phyloP scores from a whole-genome alignment of 495 filamentous ascomycete species.

The Podospora australis region DNA sequence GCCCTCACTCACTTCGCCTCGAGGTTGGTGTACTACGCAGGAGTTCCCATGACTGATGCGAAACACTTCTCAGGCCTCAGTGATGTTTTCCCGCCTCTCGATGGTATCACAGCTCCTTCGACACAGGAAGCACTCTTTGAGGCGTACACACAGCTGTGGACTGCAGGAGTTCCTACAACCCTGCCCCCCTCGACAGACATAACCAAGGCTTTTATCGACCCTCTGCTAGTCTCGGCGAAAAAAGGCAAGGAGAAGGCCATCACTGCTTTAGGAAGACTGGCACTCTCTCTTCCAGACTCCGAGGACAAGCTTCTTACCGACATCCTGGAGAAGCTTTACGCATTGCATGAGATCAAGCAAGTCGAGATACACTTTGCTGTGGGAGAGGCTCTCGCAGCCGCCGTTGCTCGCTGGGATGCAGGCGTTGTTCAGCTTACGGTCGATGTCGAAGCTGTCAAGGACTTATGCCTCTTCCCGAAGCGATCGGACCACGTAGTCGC shows the following conservation, averaged over 20 bases:
- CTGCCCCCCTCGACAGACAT: not conserved
- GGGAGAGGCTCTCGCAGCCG: conserved; percentile 75
- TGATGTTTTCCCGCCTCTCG: conserved; percentile 20
- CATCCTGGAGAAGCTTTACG: conserved; percentile 59
- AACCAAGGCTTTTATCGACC: conserved; percentile 41
- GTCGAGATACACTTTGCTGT: conserved; percentile 82
- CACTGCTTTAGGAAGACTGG: conserved; percentile 60
- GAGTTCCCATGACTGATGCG: not conserved
- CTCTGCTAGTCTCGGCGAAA: conserved; percentile 60
- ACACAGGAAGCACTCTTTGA: conserved; percentile 49
- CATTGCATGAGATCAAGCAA: conserved; percentile 72
- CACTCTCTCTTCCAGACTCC: conserved; percentile 42
- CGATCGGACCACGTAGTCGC: conserved; percentile 44
- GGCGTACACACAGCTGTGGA: conserved; percentile 67
- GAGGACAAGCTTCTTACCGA: conserved; percentile 26
- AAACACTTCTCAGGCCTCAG: conserved; percentile 2
- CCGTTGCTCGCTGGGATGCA: conserved; percentile 70
- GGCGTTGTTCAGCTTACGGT: conserved; percentile 44
- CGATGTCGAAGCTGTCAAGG: conserved; percentile 35
- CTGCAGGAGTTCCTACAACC: conserved; percentile 45
- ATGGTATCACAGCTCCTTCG: conserved; percentile 9
- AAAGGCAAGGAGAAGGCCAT: conserved; percentile 79
- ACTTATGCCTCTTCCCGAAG: conserved; percentile 23
- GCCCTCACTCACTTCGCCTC: conserved; percentile 26
- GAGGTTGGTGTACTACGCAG: conserved; percentile 22